Conservation (phyloP, 1,139 yeast species). For the Geotrichum restrictum region DNA sequence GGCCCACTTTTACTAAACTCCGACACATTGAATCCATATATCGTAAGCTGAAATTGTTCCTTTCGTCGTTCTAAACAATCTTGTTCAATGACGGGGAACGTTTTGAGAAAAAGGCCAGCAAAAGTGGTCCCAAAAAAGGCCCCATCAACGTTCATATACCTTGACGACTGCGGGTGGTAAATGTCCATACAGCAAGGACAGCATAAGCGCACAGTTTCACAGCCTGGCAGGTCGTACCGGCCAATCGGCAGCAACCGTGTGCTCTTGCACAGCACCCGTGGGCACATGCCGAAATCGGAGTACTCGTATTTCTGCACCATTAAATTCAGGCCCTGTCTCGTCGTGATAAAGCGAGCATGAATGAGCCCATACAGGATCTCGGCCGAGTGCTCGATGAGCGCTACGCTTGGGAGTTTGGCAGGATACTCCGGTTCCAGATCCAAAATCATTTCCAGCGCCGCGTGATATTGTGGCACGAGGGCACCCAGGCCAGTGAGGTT, state of each 20-base stretch:
- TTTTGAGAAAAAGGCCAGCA: constrained; percentile 85
- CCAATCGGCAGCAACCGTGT: constrained; percentile 92
- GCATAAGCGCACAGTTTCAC: constrained; percentile 83
- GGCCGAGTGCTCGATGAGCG: constrained; percentile 82
- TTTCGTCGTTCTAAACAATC: constrained; percentile 49
- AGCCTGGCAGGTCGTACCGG: constrained; percentile 83
- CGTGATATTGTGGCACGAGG: constrained; percentile 85
- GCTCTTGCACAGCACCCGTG: constrained; percentile 86
- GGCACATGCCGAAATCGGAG: constrained; percentile 87
- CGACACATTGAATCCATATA: constrained; percentile 83
- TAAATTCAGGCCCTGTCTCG: constrained; percentile 84
- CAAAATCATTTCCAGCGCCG: constrained; percentile 83
- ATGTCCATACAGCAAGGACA: constrained; percentile 94
- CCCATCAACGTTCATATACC: constrained; percentile 87
- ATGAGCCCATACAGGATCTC: constrained; percentile 88
- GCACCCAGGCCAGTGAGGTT: constrained; percentile 84
- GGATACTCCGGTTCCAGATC: constrained; percentile 75
- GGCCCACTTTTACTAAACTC: constrained; percentile 79
- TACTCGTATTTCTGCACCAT: constrained; percentile 96
- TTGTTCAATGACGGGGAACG: constrained; percentile 76
- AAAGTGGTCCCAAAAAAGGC: constrained; percentile 96
- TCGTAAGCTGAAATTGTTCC: constrained; percentile 61
- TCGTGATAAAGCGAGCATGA: constrained; percentile 85
- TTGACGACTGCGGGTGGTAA: constrained; percentile 78
- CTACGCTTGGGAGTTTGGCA: constrained; percentile 61